These are phyloP conservation scores for Thalassiosira mediterranea DNA, from an alignment of 352 stramenopile genomes.

Conservation along the genomic window DNA sequence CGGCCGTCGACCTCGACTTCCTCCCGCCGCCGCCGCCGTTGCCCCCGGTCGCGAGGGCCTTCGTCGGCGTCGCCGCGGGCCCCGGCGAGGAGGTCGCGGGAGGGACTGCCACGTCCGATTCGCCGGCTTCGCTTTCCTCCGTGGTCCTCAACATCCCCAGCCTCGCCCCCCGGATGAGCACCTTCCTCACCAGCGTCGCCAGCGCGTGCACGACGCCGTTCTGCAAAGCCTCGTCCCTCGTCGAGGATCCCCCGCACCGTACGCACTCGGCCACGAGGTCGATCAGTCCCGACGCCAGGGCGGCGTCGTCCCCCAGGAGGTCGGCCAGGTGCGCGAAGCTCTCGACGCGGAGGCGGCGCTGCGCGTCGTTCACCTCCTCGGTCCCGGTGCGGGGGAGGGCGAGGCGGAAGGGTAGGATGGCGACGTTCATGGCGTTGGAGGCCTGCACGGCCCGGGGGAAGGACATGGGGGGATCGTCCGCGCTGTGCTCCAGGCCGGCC, in stretches of 20 bases:
- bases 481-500: neutral
- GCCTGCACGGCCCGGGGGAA: slow-evolving; percentile 55
- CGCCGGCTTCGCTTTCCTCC: slow-evolving; percentile 1
- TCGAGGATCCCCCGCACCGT: slow-evolving; percentile 57
- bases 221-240: slow-evolving; percentile 79
- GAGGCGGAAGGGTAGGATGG: slow-evolving; percentile 77
- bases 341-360: slow-evolving; percentile 55
- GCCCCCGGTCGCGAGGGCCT: neutral
- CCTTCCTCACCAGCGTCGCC: slow-evolving; percentile 61
- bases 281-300: slow-evolving; percentile 63
- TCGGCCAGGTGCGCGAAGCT: slow-evolving; percentile 70
- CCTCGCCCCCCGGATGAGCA: slow-evolving; percentile 68
- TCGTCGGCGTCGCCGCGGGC: neutral
- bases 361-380: slow-evolving; percentile 61
- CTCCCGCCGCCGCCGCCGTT: neutral
- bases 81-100: neutral
- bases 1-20: neutral
- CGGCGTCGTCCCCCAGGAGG: slow-evolving; percentile 56
- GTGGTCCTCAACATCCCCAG: slow-evolving; percentile 47
- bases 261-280: slow-evolving; percentile 60
- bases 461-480: slow-evolving; percentile 11
- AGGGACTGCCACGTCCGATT: neutral
- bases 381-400: slow-evolving; percentile 60
- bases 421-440: slow-evolving; percentile 33
- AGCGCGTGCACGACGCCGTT: slow-evolving; percentile 76